Base-by-base conservation (phyloP, 78 protist species). In the Dictyostelium capitatum region DNA sequence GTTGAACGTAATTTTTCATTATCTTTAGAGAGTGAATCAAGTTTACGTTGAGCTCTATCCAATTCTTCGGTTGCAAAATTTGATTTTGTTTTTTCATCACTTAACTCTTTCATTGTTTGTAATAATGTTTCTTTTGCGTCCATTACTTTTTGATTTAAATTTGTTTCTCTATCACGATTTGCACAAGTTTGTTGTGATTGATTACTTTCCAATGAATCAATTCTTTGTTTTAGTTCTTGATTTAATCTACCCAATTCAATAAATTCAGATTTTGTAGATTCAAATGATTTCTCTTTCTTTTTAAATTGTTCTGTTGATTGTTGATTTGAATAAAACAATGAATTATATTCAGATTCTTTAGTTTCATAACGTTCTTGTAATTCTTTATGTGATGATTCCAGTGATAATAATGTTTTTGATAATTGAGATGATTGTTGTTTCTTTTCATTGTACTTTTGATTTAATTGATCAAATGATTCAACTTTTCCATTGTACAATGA, bases 211-310 rank as follows among this genome's bases (percentile, higher is more conserved):
- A 72, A 37, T 6, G 47, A 23, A 14, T 83, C 91, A 7, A 83
- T 11, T 25, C 56, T 23, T 23, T 54, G 51, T 56, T 72, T 83
- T 10, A 56, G 20, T 11, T 83, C 91, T 19, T 43, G 32, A 6
- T 70, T 48, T 43, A 72, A 54, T 43, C 59, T 83, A 6, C 9
- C 7, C 8, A 83, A 43, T 4, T 41, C 17, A 11, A 30, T n/a
- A 2, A 25, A 37, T 46, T 83, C 82, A 20, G 17, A 20, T 59
- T 72, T 70, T 0, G 19, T 32, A 0, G 41, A 4, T 17, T 83
- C 91, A 20, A 72, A 72, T 53, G 30, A 51, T 32, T 73, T 83
- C 75, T 83, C 91, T n/a, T 83, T 83, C 81, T 83, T 83, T n/a
- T 50, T 83, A 25, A 70, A 28, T 30, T 23, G 30, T 23, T 77